Conservation (phyloP, 495 filamentous ascomycete genomes). For the Stereocaulon alpinum region DNA sequence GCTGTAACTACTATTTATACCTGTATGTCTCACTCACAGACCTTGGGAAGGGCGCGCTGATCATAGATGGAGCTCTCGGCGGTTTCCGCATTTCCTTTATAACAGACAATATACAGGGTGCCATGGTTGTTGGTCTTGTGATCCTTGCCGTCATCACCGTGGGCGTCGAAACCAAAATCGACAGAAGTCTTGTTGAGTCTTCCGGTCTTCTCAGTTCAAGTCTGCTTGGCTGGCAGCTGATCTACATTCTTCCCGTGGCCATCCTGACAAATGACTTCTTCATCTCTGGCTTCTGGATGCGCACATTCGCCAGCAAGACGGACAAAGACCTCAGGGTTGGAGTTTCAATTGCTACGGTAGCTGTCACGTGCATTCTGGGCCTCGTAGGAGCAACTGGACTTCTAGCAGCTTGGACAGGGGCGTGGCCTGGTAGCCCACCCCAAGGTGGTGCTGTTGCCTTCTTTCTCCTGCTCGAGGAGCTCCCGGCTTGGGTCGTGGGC, state of each 20-base stretch:
- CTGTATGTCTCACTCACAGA: constrained; percentile 36
- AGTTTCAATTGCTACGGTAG: constrained; percentile 50
- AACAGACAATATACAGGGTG: constrained; percentile 67
- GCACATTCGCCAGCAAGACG: constrained; percentile 68
- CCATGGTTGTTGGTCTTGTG: constrained; percentile 59
- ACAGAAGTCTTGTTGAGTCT: constrained; percentile 49
- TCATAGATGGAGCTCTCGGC: constrained; percentile 44
- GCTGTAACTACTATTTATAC: constrained; percentile 67
- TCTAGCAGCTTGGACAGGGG: constrained; percentile 63
- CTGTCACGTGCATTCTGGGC: constrained; percentile 50
- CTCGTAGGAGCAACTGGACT: constrained; percentile 59
- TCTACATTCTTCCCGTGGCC: constrained; percentile 67
- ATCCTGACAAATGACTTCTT: constrained; percentile 73
- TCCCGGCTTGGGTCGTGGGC: constrained; percentile 65
- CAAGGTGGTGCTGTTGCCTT: constrained; percentile 56
- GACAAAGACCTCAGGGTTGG: constrained; percentile 67
- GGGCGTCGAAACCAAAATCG: constrained; percentile 58
- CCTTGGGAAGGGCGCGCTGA: background rate
- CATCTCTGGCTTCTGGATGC: constrained; percentile 67
- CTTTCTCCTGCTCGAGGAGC: constrained; percentile 58
- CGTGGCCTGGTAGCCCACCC: constrained; percentile 41
- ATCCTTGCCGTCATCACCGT: constrained; percentile 61
- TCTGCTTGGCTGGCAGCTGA: constrained; percentile 63
- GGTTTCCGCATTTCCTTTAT: constrained; percentile 70
- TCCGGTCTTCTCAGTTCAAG: constrained; percentile 50